Percentiles rank a stretch among this genome's conserved stretches.
Conservation (phyloP, 1,284 basidiomycete genomes). For the Veloboletus limbatus region DNA sequence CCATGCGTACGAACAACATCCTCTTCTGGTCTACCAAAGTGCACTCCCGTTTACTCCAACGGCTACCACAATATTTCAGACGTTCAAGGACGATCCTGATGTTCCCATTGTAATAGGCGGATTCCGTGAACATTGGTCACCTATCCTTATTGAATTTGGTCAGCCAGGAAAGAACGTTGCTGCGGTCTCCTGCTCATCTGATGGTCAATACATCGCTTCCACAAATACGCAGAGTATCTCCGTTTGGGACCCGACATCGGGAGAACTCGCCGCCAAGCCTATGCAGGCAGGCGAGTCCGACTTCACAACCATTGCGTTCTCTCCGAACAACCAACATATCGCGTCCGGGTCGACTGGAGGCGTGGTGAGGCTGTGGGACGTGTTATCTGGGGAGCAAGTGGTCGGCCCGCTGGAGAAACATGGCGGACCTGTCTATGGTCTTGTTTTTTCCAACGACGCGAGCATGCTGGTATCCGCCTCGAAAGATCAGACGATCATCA, state of each 20-base stretch:
- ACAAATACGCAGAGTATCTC: slow-evolving; percentile 20
- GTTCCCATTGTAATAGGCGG: slow-evolving; percentile 27
- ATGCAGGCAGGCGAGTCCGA: slow-evolving; percentile 7
- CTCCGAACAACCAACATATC: slow-evolving; percentile 26
- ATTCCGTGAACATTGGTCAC: slow-evolving; percentile 33
- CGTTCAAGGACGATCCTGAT: slow-evolving; percentile 26
- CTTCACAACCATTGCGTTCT: slow-evolving; percentile 25
- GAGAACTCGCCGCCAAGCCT: slow-evolving; percentile 25
- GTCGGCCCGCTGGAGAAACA: slow-evolving; percentile 17
- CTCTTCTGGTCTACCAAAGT: slow-evolving; percentile 33
- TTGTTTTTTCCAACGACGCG: slow-evolving; percentile 31
- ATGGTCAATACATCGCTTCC: slow-evolving; percentile 33
- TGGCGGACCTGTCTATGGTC: slow-evolving; percentile 21
- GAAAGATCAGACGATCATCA: slow-evolving; percentile 26
- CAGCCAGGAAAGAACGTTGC: slow-evolving; percentile 13
- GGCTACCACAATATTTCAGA: slow-evolving; percentile 21
- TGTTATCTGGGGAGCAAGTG: slow-evolving; percentile 23
- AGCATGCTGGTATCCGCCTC: slow-evolving; percentile 28
- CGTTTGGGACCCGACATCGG: slow-evolving; percentile 33
- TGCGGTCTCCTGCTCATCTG: slow-evolving; percentile 24
- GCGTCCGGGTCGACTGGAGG: slow-evolving; percentile 28
- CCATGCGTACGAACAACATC: slow-evolving; percentile 34
- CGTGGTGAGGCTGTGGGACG: slow-evolving; percentile 25
- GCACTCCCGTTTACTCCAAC: slow-evolving; percentile 35
- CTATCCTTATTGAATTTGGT: slow-evolving; percentile 32